Base-by-base conservation (phyloP, 352 stramenopile species). In the Pythium coloratum region DNA sequence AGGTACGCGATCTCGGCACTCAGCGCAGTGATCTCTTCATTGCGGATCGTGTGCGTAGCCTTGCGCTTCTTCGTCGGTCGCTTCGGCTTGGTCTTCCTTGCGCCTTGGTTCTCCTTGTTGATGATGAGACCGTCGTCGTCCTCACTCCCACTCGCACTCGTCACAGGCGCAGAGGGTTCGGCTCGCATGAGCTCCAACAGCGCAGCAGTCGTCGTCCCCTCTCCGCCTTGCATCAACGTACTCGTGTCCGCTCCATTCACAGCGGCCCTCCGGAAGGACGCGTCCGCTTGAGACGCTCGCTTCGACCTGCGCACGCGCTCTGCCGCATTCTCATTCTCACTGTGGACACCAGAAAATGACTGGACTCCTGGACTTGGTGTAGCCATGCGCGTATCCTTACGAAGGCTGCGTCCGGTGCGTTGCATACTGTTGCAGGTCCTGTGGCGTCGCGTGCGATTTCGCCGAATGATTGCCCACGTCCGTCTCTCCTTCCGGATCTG, bases 1-100 rank as follows among this genome's bases (percentile, higher is more conserved):
- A 70, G 55, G 26, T 20, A 24, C 30, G 64, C 36, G 24, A 70
- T 56, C 56, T 70, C 64, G 46, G 38, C 36, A 14, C 18, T 59
- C 30, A 70, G 34, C 26, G n/a, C 33, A 12, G 64, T 16, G 30
- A 64, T 70, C 64, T 64, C 64, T 64, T 70, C 55, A n/a, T 64
- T 64, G 33, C 64, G 64, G 8, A 70, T 58, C 0, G 56, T 64
- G n/a, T 70, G 64, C 5, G 64, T 70, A 3, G 64, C 47, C 64
- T 64, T 70, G 55, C 64, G 64, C 49, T 70, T 70, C 64, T 70
- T 70, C 4, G 46, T 14, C 32, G 14, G 16, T 24, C 18, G 16
- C 24, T 2, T n/a, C 34, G 2, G 14, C 12, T 30, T 4, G 2
- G 38, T 18, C 13, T 38, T 51, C 33, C 32, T 34, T 4, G 32